These are phyloP conservation scores for Knoxdaviesia proteae DNA, from an alignment of 2,329 filamentous ascomycete genomes.

Conservation along the genomic window DNA sequence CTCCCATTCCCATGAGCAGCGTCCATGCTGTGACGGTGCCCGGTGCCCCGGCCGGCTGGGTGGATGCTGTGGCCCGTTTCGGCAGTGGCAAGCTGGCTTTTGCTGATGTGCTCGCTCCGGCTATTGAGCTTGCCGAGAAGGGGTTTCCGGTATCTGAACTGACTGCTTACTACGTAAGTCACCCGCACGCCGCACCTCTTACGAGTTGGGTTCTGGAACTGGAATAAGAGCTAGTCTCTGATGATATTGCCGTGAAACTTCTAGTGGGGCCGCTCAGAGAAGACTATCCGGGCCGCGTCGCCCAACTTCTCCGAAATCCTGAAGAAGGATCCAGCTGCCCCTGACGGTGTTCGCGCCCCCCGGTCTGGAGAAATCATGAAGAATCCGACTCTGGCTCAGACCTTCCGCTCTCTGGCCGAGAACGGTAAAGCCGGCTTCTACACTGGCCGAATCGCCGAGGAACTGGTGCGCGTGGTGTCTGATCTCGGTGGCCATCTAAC, in stretches of 20 bases:
- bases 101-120: conserved; percentile 60
- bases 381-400: conserved; percentile 61
- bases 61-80: conserved; percentile 70
- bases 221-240: no score
- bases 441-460: conserved; percentile 60
- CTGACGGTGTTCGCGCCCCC: conserved; percentile 54
- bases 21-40: conserved; percentile 73
- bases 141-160: conserved; percentile 81
- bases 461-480: conserved; percentile 56
- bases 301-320: conserved; percentile 78
- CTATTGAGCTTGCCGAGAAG: conserved; percentile 66
- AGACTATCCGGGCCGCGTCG: conserved; percentile 46
- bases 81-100: conserved; percentile 69
- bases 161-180: conserved; percentile 43
- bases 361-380: conserved; percentile 70
- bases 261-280: conserved; percentile 54
- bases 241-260: accelerated
- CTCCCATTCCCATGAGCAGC: conserved; percentile 50
- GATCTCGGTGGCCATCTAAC: conserved; percentile 60
- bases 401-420: conserved; percentile 57
- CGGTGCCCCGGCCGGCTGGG: conserved; percentile 83
- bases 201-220: no score
- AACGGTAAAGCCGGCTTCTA: conserved; percentile 88
- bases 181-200: no score
- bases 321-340: conserved; percentile 48